Evolutionary conservation across 179 eudicot genomes (phyloP), one percentile per base, ranked within the genome.

Genomic region (Silene vulgaris): DNA sequence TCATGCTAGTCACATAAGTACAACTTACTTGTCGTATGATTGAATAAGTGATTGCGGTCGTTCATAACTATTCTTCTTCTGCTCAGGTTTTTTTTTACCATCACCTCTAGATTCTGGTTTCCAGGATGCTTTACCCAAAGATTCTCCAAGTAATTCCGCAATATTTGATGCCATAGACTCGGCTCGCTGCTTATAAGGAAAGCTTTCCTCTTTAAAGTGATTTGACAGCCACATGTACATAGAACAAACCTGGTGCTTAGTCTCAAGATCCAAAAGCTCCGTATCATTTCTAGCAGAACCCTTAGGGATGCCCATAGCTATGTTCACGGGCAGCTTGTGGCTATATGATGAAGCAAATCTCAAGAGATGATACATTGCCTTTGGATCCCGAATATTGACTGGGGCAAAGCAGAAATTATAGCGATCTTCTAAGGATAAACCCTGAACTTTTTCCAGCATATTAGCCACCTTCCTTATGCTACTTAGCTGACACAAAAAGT

Each of bases 371-470:
- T 84, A 84, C 97, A 91, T 90, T 29, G 93, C 93, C 82, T 89
- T 91, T 48, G 96, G 97, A 69, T 91, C 97, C 52, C 97, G 83
- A 52, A 91, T 85, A 72, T 91, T 91, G 59, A 88, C 96, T 1
- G 97, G 97, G 65, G 97, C 96, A 85, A 90, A 91, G 82, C 97
- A 90, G 80, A 91, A 91, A 79, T 91, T 86, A 75, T 85, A 91
- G 65, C 97, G 93, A 77, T 91, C 97, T 83, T 88, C 89, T 66
- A 91, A 81, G 4, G 97, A 91, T 32, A 91, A 82, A 72, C 88
- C 89, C 43, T 80, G 88, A 78, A 91, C 86, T 81, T 80, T 91
- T 86, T 90, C 93, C 84, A 91, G 71, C 96, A 90, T 89, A 73
- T 90, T 91, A 80, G 97, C 96, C 67, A 91, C 86, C 78, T 86